Percentiles rank a stretch among this genome's conserved stretches.
Conservation (phyloP, 805 yeast genomes). For the Pichia eremophila region DNA sequence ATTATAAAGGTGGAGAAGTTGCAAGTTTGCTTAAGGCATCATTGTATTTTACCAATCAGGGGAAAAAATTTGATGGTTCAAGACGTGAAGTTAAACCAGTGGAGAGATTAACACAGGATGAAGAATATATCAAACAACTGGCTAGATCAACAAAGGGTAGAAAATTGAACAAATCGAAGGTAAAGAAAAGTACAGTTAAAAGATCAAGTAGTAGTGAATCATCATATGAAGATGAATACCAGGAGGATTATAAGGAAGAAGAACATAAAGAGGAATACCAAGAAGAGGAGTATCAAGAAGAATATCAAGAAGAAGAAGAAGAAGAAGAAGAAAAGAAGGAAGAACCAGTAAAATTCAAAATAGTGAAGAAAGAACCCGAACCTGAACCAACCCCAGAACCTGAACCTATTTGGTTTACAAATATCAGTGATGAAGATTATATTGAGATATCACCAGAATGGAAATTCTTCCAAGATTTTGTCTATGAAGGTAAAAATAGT, state of each 20-base stretch:
- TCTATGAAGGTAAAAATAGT: constrained; percentile 17
- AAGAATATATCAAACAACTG: neutral
- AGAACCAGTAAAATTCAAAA: neutral
- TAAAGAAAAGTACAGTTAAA: neutral
- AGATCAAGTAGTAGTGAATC: neutral
- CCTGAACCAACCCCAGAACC: constrained; percentile 2
- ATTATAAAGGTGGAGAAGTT: constrained; percentile 15
- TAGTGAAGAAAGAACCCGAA: no score
- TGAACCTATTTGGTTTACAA: constrained; percentile 17
- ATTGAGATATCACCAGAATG: constrained; percentile 7
- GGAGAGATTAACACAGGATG: constrained; percentile 11
- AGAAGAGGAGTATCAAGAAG: no score
- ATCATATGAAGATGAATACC: no score
- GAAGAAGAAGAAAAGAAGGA: neutral
- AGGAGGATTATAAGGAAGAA: neutral
- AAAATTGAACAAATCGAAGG: neutral
- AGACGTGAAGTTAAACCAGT: constrained; percentile 16
- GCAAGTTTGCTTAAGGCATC: constrained; percentile 20
- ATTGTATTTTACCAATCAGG: constrained; percentile 17
- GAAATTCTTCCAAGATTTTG: constrained; percentile 14
- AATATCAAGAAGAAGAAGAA: neutral
- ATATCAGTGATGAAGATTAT: constrained; percentile 10
- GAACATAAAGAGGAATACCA: neutral
- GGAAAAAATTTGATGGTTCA: constrained; percentile 14
- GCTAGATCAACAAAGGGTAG: neutral